Conservation (phyloP, 768 basidiomycete species). For the Pulveroboletus ravenelii region DNA sequence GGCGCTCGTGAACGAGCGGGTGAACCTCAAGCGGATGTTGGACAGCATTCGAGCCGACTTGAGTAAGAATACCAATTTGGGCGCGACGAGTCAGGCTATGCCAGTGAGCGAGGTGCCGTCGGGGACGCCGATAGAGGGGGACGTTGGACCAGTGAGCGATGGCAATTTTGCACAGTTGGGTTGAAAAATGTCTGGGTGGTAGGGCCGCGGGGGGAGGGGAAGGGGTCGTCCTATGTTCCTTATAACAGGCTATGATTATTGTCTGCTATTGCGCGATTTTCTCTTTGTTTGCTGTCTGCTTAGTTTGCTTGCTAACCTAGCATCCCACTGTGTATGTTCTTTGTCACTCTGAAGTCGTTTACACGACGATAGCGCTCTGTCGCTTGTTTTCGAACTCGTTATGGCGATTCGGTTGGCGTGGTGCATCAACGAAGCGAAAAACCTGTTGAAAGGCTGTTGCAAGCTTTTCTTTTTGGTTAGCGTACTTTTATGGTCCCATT, state of each 20-base stretch:
- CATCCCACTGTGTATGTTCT: slow-evolving; percentile 3
- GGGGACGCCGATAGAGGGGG: slow-evolving; percentile 43
- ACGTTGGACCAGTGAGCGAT: slow-evolving; percentile 51
- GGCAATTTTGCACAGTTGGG: slow-evolving; percentile 51
- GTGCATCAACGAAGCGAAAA: too few species aligned
- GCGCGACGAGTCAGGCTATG: slow-evolving; percentile 59
- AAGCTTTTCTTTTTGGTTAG: too few species aligned
- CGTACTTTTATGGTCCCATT: too few species aligned
- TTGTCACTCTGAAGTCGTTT: not conserved
- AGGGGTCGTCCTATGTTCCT: too few species aligned
- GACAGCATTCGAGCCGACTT: slow-evolving; percentile 65
- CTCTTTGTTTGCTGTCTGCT: slow-evolving; percentile 11
- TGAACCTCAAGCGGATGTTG: slow-evolving; percentile 64
- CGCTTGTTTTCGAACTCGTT: too few species aligned
- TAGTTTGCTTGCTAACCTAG: not conserved
- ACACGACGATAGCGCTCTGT: too few species aligned
- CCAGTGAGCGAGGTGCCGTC: slow-evolving; percentile 49
- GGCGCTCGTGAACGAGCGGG: slow-evolving; percentile 74
- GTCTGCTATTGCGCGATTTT: slow-evolving; percentile 18
- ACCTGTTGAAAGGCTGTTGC: too few species aligned
- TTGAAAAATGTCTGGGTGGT: slow-evolving; percentile 12
- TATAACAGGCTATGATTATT: slow-evolving; percentile 23
- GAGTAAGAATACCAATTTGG: slow-evolving; percentile 47
- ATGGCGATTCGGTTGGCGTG: too few species aligned
- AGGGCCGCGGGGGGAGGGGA: too few species aligned